These are phyloP conservation scores for Coemansia sp. DNA, from an alignment of 192 early-diverging fungal genomes.

Conservation along the genomic window DNA sequence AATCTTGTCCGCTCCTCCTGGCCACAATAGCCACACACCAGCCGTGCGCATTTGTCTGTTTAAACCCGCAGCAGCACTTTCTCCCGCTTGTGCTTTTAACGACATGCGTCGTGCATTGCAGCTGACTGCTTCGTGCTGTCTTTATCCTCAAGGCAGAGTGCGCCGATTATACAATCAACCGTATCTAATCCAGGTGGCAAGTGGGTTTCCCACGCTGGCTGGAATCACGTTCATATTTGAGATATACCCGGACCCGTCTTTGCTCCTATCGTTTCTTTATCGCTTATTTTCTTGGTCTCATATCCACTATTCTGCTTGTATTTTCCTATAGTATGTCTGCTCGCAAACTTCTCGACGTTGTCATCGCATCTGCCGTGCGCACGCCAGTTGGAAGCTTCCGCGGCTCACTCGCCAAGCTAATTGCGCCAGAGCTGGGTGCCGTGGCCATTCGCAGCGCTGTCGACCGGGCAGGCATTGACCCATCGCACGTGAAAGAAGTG, in stretches of 20 bases:
- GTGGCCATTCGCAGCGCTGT: slow-evolving; percentile 83
- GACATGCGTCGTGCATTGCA: too few relatives aligned
- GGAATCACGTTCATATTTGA: background rate
- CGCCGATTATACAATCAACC: background rate
- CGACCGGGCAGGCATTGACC: slow-evolving; percentile 73
- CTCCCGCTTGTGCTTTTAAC: too few relatives aligned
- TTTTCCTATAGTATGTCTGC: slow-evolving; percentile 6
- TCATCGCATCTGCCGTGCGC: slow-evolving; percentile 64
- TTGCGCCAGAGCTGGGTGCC: slow-evolving; percentile 82
- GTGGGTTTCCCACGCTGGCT: slow-evolving; percentile 1
- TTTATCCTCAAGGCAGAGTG: too few relatives aligned
- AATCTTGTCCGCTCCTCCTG: too few relatives aligned
- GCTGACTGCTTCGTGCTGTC: too few relatives aligned
- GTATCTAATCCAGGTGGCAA: background rate
- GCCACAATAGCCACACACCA: too few relatives aligned
- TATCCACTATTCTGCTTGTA: background rate
- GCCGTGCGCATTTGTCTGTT: too few relatives aligned
- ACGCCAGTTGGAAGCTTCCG: slow-evolving; percentile 93
- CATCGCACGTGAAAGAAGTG: slow-evolving; percentile 86
- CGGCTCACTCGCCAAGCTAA: slow-evolving; percentile 80
- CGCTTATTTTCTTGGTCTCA: background rate
- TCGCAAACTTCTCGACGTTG: slow-evolving; percentile 46
- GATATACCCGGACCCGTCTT: too few relatives aligned
- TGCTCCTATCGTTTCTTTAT: background rate
- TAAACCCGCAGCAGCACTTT: too few relatives aligned